A percentile compares a stretch with the other conserved stretches of the same genome.
These are phyloP conservation scores for Cutaneotrichosporon sp. DNA, from an alignment of 1,284 basidiomycete genomes.

Conservation along the genomic window DNA sequence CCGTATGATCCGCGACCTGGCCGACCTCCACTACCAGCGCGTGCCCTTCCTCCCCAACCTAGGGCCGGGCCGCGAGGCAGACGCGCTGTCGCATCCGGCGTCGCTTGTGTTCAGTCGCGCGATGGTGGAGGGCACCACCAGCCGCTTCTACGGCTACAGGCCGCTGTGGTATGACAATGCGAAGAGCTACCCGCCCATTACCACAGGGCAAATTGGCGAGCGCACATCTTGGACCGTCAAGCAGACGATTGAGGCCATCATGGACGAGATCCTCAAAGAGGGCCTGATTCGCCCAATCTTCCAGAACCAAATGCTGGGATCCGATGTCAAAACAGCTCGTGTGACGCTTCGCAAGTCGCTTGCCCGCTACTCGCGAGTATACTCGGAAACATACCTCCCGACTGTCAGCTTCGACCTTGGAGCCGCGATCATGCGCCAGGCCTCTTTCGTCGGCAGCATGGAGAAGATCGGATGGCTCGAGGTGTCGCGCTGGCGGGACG, in stretches of 20 bases:
- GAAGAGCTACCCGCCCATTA: slow-evolving; percentile 1
- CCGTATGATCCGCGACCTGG: slow-evolving; percentile 65
- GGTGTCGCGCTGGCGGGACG: slow-evolving; percentile 22
- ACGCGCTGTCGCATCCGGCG: not conserved
- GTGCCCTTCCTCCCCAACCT: slow-evolving; percentile 11
- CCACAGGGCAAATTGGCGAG: not conserved
- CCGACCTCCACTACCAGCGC: slow-evolving; percentile 32
- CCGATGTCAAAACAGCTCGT: not conserved
- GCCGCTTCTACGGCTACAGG: not conserved
- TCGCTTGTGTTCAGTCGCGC: slow-evolving; percentile 1
- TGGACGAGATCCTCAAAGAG: slow-evolving; percentile 2
- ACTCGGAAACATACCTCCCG: slow-evolving; percentile 13
- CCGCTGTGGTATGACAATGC: slow-evolving; percentile 7
- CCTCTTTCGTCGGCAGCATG: slow-evolving; percentile 39
- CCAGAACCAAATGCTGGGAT: not conserved
- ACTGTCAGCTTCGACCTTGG: slow-evolving; percentile 31
- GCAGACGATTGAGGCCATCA: not conserved
- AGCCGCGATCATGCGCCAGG: slow-evolving; percentile 36
- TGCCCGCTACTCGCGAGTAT: slow-evolving; percentile 9
- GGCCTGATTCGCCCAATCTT: slow-evolving; percentile 1
- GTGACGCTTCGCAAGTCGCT: not conserved
- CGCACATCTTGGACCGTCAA: not conserved
- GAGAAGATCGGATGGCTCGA: slow-evolving; percentile 39
- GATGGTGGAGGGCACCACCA: slow-evolving; percentile 3
- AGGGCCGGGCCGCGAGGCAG: not conserved